Conservation (phyloP, 2,329 filamentous ascomycete genomes). For the Trichoderma sp. region DNA sequence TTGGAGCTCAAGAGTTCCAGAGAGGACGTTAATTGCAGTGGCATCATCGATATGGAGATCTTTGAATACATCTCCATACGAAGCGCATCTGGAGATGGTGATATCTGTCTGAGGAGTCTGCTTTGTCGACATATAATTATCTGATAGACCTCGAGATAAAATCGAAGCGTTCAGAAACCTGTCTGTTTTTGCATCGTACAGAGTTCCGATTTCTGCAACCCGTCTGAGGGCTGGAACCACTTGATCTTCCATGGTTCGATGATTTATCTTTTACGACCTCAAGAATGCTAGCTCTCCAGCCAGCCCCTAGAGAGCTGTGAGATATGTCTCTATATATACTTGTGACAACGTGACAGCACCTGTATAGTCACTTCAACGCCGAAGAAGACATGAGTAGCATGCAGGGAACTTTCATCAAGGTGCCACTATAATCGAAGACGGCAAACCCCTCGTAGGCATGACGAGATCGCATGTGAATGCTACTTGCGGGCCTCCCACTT, state of each 20-base stretch:
- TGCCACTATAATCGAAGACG: not conserved
- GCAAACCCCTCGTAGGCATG: not conserved
- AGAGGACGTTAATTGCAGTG: slow-evolving; percentile 22
- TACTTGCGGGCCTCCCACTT: not conserved
- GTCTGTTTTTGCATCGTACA: slow-evolving; percentile 24
- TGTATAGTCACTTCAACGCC: not conserved
- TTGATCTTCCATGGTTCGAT: slow-evolving; percentile 11
- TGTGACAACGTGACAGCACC: not conserved
- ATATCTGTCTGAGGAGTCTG: not conserved
- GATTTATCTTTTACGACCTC: not conserved
- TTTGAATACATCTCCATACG: not conserved
- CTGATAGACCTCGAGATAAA: not conserved
- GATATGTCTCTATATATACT: not conserved
- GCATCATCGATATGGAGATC: slow-evolving; percentile 8
- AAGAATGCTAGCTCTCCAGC: not conserved
- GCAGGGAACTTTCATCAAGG: not conserved
- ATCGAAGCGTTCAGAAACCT: slow-evolving; percentile 19
- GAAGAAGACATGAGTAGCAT: not conserved
- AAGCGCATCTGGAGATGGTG: not conserved
- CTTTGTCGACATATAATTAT: not conserved
- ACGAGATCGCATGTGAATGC: not conserved
- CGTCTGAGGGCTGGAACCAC: slow-evolving; percentile 15
- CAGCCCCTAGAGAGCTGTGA: not conserved
- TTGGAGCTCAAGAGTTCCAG: not conserved
- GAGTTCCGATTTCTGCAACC: slow-evolving; percentile 18